Evolutionary conservation across 805 yeast species (phyloP).

Genomic region (Barnettozyma salicaria): DNA sequence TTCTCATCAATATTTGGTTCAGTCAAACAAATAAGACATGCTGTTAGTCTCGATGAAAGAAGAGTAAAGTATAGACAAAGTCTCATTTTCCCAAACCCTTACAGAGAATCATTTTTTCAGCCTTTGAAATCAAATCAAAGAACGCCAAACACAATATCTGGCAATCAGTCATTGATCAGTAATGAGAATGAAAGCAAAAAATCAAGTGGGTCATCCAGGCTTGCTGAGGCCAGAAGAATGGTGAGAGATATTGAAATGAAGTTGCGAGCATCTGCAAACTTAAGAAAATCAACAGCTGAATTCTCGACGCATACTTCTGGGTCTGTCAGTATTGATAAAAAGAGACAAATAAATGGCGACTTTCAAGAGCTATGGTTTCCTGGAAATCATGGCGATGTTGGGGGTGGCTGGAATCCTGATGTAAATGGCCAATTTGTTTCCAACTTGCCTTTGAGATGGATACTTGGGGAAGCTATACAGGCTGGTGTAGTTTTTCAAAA

Average conservation of each 20-base stretch:
- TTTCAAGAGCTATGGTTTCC: constrained; percentile 58
- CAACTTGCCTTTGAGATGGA: constrained; percentile 55
- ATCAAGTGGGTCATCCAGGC: constrained; percentile 1
- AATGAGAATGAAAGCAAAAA: constrained; percentile 1
- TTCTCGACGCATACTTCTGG: constrained; percentile 6
- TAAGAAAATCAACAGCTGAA: constrained; percentile 3
- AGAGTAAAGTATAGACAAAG: constrained; percentile 58
- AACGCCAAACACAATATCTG: not conserved
- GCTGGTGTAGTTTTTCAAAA: constrained; percentile 44
- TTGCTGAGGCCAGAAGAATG: constrained; percentile 14
- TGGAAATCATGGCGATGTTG: constrained; percentile 64
- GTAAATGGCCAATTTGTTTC: constrained; percentile 39
- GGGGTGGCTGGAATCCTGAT: constrained; percentile 60
- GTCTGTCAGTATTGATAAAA: constrained; percentile 23
- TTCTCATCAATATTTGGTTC: constrained; percentile 43
- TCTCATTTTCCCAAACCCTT: constrained; percentile 40
- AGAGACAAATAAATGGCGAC: constrained; percentile 26
- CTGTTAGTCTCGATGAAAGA: constrained; percentile 62
- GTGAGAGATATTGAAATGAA: constrained; percentile 14
- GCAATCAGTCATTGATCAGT: not conserved
- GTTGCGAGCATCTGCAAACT: not conserved
- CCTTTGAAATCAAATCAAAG: constrained; percentile 16
- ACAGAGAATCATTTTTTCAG: constrained; percentile 28
- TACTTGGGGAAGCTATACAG: constrained; percentile 46
- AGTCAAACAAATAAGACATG: constrained; percentile 59